These are phyloP conservation scores for Xylariaceae sp. DNA, from an alignment of 2,329 filamentous ascomycete species.

Conservation along the genomic window DNA sequence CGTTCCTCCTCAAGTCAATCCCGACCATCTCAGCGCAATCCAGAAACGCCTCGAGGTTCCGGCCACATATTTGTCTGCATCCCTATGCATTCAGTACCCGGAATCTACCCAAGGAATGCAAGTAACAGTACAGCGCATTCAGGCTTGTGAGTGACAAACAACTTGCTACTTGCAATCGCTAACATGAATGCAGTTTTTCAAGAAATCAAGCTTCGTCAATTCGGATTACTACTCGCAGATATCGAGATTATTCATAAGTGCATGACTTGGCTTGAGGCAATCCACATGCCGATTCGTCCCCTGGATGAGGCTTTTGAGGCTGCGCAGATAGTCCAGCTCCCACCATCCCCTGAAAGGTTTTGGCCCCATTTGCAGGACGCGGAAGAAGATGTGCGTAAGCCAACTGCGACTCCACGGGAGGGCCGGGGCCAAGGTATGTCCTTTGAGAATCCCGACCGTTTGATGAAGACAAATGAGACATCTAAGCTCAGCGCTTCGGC, in stretches of 20 bases:
- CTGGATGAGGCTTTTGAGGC: neutral
- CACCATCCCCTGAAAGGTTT: neutral
- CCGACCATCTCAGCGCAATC: slow-evolving; percentile 10
- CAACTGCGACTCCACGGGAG: too few relatives aligned
- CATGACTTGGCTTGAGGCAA: slow-evolving; percentile 25
- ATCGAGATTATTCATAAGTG: slow-evolving; percentile 19
- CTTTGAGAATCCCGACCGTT: too few relatives aligned
- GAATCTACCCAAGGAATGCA: neutral
- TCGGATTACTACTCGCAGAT: slow-evolving; percentile 21
- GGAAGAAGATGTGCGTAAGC: neutral
- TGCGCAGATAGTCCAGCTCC: neutral
- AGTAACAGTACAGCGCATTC: slow-evolving; percentile 6
- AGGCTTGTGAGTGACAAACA: slow-evolving; percentile 19
- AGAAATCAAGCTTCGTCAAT: slow-evolving; percentile 22
- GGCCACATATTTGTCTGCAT: slow-evolving; percentile 23
- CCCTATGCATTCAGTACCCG: slow-evolving; percentile 15
- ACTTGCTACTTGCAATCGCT: slow-evolving; percentile 5
- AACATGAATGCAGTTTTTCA: slow-evolving; percentile 26
- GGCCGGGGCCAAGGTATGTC: too few relatives aligned
- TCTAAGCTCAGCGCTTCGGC: too few relatives aligned
- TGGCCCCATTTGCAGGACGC: neutral
- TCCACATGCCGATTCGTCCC: slow-evolving; percentile 20
- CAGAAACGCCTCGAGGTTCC: slow-evolving; percentile 18
- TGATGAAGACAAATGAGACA: too few relatives aligned
- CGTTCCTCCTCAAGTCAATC: slow-evolving; percentile 27